A percentile compares a stretch with the other conserved stretches of the same genome.
Evolutionary conservation across 306 rosid genomes (phyloP).

Genomic region (Trichosanthes cucumerina): DNA sequence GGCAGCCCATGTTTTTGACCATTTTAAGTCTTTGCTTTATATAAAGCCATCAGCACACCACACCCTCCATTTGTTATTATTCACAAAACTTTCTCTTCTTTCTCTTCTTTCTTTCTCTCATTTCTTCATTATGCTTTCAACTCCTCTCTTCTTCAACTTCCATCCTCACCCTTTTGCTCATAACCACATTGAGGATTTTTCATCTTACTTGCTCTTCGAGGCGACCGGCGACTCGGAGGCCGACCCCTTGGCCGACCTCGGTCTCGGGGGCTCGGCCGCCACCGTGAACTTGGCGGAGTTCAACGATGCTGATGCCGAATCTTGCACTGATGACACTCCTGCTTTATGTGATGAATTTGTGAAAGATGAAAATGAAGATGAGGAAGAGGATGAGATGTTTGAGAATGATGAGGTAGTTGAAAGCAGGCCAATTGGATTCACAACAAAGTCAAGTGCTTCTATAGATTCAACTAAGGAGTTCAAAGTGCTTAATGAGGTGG

Average conservation of each 20-base stretch:
- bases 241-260: background rate
- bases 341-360: slow-evolving; percentile 1
- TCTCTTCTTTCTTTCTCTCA: background rate
- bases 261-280: background rate
- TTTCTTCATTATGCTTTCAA: background rate
- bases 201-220: slow-evolving; percentile 47
- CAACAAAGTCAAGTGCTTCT: slow-evolving; percentile 38
- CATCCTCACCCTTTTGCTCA: background rate
- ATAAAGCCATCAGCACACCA: background rate
- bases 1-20: background rate
- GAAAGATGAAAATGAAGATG: background rate
- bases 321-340: slow-evolving; percentile 36
- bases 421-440: background rate
- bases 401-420: slow-evolving; percentile 8
- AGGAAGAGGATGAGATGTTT: background rate
- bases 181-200: slow-evolving; percentile 18
- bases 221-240: slow-evolving; percentile 74
- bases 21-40: background rate
- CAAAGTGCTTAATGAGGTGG: slow-evolving; percentile 53
- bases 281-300: background rate
- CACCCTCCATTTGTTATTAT: background rate
- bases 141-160: slow-evolving; percentile 2
- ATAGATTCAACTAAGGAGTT: slow-evolving; percentile 38
- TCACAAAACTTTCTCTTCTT: background rate
- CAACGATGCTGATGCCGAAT: slow-evolving; percentile 14